Base-by-base conservation (phyloP, 148 eudicot genomes). In the Amaranthus palmeri region DNA sequence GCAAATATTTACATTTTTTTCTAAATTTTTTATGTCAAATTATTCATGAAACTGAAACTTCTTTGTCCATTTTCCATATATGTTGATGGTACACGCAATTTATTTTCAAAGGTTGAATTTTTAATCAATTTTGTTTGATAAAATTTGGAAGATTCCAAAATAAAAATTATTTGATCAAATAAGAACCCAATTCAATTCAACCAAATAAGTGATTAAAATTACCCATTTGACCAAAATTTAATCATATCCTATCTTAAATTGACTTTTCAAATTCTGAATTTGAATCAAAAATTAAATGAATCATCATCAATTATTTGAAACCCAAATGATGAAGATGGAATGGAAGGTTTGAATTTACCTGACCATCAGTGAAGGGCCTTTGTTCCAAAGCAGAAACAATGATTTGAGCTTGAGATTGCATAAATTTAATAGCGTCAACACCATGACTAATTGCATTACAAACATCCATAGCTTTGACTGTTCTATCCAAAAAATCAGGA, bases 391-490 rank as follows among this genome's bases (percentile, higher is more conserved):
- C 87, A n/a, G 70, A 9, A 6, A 91, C 96, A 36, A 79, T 92
- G 57, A 91, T 89, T 72, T 84, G 76, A 3, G 88, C 93, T 6
- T 88, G 87, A 67, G 65, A 74, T 59, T 81, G 93, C 85, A 96
- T 83, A 44, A 85, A 85, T 12, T 76, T 80, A 47, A 87, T 64
- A 42, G 87, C 84, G 1, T 89, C 96, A 36, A 93, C 61, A 7
- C 93, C 98, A 65, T 88, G 87, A 7, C 85, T 81, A 68, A 89
- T 64, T 8, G 96, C 98, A 76, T 89, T 91, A 80, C 95, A 91
- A 51, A 93, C 63, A 73, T 93, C 98, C 49, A 93, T 80, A 12
- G 87, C 91, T 67, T 93, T 93, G 0, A 93, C 86, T 48, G 81
- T 45, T 5, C 98, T 86, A 11, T 91, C 98, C 10, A 88, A 68